Evolutionary conservation across 345 rosid genomes (phyloP).

Genomic region (Gossypium arboreum): DNA sequence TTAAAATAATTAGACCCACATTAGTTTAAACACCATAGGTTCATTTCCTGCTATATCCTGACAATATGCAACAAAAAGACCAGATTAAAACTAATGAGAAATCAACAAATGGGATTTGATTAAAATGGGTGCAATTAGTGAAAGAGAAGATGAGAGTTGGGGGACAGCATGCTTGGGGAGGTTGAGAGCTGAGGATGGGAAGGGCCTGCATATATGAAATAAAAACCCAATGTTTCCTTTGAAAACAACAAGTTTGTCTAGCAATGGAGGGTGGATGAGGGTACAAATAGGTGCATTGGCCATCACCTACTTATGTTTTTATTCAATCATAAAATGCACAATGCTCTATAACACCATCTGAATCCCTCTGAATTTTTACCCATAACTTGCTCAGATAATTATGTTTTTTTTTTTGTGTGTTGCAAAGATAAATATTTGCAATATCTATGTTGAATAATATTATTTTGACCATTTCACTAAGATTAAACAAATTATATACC

Average conservation of each 20-base stretch:
- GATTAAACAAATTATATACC: slow-evolving; percentile 36
- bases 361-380: slow-evolving; percentile 34
- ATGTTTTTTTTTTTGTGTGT: slow-evolving; percentile 4
- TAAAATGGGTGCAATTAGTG: neutral
- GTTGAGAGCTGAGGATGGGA: slow-evolving; percentile 23
- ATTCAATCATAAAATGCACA: slow-evolving; percentile 57
- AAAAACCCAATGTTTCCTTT: slow-evolving; percentile 52
- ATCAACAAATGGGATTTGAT: slow-evolving; percentile 19
- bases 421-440: neutral
- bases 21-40: slow-evolving; percentile 18
- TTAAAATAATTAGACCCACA: slow-evolving; percentile 1
- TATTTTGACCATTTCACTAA: slow-evolving; percentile 19
- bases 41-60: slow-evolving; percentile 37
- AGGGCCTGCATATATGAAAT: slow-evolving; percentile 27
- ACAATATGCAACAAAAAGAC: slow-evolving; percentile 13
- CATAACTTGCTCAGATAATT: slow-evolving; percentile 38
- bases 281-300: slow-evolving; percentile 38
- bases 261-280: slow-evolving; percentile 45
- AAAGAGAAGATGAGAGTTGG: slow-evolving; percentile 14
- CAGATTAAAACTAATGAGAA: neutral
- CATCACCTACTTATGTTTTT: slow-evolving; percentile 51
- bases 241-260: slow-evolving; percentile 48
- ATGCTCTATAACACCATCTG: slow-evolving; percentile 36
- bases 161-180: slow-evolving; percentile 32
- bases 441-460: neutral